Evolutionary conservation across 768 basidiomycete genomes (phyloP).

Genomic region (Calvatia gigantea): DNA sequence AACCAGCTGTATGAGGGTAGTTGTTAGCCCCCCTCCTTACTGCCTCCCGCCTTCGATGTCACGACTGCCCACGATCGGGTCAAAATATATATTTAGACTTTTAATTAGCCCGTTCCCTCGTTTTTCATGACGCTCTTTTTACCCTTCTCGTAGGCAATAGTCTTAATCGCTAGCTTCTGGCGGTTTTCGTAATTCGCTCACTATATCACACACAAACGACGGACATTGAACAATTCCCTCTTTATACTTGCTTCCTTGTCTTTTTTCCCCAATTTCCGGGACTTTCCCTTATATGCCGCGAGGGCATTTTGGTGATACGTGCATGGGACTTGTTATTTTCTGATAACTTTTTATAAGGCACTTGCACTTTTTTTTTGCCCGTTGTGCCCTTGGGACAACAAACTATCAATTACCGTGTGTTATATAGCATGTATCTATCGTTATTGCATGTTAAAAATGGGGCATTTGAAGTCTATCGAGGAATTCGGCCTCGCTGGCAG

Average conservation of each 20-base stretch:
- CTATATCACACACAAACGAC: neutral
- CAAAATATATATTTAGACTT: neutral
- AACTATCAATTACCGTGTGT: neutral
- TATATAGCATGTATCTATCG: slow-evolving; percentile 5
- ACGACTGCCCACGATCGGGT: neutral
- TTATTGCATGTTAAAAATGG: slow-evolving; percentile 5
- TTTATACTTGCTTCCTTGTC: neutral
- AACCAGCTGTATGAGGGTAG: slow-evolving; percentile 21
- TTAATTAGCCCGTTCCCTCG: neutral
- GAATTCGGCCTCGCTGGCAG: too few species aligned
- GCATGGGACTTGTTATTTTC: neutral
- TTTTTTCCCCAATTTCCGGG: neutral
- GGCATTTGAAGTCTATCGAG: too few species aligned
- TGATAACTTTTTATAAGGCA: neutral
- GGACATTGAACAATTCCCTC: neutral
- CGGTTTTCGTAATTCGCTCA: neutral
- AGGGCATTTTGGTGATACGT: neutral
- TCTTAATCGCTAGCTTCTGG: neutral
- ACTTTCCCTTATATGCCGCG: neutral
- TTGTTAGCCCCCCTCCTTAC: neutral
- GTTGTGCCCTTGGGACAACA: neutral
- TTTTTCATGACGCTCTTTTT: neutral
- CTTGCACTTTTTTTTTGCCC: neutral
- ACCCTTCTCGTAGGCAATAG: neutral
- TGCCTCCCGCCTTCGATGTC: neutral